Conservation (phyloP, 495 filamentous ascomycete genomes). For the Parathielavia appendiculata region DNA sequence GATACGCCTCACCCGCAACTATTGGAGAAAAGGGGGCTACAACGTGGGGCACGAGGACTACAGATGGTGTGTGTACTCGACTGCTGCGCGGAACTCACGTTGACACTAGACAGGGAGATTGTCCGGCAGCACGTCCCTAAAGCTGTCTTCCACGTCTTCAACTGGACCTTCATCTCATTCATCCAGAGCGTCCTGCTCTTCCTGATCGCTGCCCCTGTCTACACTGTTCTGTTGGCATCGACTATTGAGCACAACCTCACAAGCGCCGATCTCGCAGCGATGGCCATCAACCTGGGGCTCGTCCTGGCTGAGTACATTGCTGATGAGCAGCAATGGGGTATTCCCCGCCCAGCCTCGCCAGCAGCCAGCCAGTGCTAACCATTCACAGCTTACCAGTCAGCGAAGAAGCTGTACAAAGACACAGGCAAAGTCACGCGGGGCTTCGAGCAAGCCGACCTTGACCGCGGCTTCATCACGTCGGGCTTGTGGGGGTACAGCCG, state of each 20-base stretch:
- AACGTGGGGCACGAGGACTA: slow-evolving; percentile 86
- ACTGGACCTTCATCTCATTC: slow-evolving; percentile 80
- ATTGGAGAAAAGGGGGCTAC: slow-evolving; percentile 95
- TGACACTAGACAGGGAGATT: slow-evolving; percentile 39
- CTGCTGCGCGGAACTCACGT: neutral
- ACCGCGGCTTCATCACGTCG: slow-evolving; percentile 81
- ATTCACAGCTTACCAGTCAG: slow-evolving; percentile 62
- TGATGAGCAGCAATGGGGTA: slow-evolving; percentile 91
- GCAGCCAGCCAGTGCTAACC: slow-evolving; percentile 14
- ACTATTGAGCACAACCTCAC: slow-evolving; percentile 42
- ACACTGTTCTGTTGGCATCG: slow-evolving; percentile 62
- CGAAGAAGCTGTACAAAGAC: slow-evolving; percentile 68
- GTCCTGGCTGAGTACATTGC: slow-evolving; percentile 73
- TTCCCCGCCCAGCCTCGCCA: slow-evolving; percentile 18
- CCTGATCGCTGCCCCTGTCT: slow-evolving; percentile 72
- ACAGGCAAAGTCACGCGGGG: slow-evolving; percentile 62
- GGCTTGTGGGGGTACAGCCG: slow-evolving; percentile 83
- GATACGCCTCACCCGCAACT: slow-evolving; percentile 84
- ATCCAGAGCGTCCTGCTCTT: slow-evolving; percentile 78
- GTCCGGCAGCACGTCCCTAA: slow-evolving; percentile 39
- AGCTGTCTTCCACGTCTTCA: slow-evolving; percentile 71
- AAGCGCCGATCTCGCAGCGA: slow-evolving; percentile 61
- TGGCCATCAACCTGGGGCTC: slow-evolving; percentile 60
- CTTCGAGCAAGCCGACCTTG: slow-evolving; percentile 67
- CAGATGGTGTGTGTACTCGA: slow-evolving; percentile 56